A percentile compares a stretch with the other conserved stretches of the same genome.
Evolutionary conservation across 805 yeast species (phyloP).

Genomic region (Priceomyces haplophilus): DNA sequence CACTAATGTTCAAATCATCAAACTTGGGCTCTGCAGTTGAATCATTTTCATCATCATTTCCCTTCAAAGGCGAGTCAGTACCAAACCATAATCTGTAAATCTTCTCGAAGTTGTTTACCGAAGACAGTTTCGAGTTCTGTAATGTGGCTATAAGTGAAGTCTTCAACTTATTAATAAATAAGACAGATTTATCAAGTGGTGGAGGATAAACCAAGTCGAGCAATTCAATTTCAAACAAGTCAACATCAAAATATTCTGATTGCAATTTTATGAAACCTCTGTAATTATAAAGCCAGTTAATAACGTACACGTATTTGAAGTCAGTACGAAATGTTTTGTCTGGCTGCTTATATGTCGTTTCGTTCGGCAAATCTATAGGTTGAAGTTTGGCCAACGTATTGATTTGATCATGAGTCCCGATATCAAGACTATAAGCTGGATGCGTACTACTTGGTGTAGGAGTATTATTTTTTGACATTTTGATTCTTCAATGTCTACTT

Average conservation of each 20-base stretch:
- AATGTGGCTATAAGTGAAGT: constrained; percentile 39
- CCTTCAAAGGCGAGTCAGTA: constrained; percentile 29
- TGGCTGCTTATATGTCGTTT: constrained; percentile 9
- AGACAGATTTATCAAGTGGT: constrained; percentile 30
- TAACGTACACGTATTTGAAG: constrained; percentile 25
- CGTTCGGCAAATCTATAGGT: constrained; percentile 21
- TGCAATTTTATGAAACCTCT: constrained; percentile 50
- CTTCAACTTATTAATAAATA: constrained; percentile 44
- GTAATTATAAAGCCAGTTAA: constrained; percentile 57
- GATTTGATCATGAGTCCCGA: constrained; percentile 19
- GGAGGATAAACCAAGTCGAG: constrained; percentile 34
- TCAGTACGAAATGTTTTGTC: constrained; percentile 15
- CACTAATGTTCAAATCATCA: constrained; percentile 38
- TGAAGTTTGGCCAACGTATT: constrained; percentile 16
- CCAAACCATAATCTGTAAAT: constrained; percentile 35
- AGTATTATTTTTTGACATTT: constrained; percentile 7
- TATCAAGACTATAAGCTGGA: constrained; percentile 9
- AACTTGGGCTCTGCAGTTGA: constrained; percentile 27
- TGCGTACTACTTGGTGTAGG: constrained; percentile 8
- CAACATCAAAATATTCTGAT: constrained; percentile 54
- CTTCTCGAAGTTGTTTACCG: constrained; percentile 30
- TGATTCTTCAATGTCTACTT: too few species aligned
- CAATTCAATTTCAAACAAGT: constrained; percentile 60
- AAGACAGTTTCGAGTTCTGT: constrained; percentile 33
- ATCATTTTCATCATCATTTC: constrained; percentile 21